Percentiles rank a stretch among this genome's conserved stretches.
phyloP scores from a whole-genome alignment of 1,139 yeast genomes.

The Nematodospora anomalae region DNA sequence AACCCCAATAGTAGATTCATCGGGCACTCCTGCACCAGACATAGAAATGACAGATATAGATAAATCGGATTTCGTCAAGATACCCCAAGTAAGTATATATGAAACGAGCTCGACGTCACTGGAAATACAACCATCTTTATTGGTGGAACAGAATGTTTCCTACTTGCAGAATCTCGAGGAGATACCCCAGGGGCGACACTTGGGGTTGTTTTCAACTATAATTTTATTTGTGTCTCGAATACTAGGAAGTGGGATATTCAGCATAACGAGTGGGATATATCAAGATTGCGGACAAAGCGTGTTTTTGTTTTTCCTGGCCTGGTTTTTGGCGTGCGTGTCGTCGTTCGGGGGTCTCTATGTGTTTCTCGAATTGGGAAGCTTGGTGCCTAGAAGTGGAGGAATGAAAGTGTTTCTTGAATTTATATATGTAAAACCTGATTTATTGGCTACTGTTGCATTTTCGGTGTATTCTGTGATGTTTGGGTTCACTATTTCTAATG shows the following conservation, averaged over 20 bases:
- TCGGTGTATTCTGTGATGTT: slow-evolving; percentile 57
- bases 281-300: slow-evolving; percentile 70
- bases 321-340: slow-evolving; percentile 60
- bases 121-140: not conserved
- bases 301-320: slow-evolving; percentile 54
- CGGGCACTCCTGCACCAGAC: not conserved
- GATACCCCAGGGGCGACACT: slow-evolving; percentile 72
- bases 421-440: slow-evolving; percentile 58
- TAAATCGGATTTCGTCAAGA: slow-evolving; percentile 13
- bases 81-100: slow-evolving; percentile 6
- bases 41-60: slow-evolving; percentile 16
- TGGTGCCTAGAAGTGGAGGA: slow-evolving; percentile 74
- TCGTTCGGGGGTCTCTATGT: slow-evolving; percentile 68
- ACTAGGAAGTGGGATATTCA: slow-evolving; percentile 77
- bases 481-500: slow-evolving; percentile 65
- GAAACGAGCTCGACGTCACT: not conserved
- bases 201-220: slow-evolving; percentile 66
- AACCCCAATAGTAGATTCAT: too few species aligned
- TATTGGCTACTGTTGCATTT: slow-evolving; percentile 60
- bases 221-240: slow-evolving; percentile 65
- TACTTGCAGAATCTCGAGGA: slow-evolving; percentile 43
- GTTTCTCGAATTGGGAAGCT: slow-evolving; percentile 66
- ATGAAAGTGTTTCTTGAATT: slow-evolving; percentile 68
- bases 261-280: slow-evolving; percentile 66
- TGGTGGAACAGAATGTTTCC: slow-evolving; percentile 10